Conservation (phyloP, 768 basidiomycete genomes). For the Boletus sensibilis region DNA sequence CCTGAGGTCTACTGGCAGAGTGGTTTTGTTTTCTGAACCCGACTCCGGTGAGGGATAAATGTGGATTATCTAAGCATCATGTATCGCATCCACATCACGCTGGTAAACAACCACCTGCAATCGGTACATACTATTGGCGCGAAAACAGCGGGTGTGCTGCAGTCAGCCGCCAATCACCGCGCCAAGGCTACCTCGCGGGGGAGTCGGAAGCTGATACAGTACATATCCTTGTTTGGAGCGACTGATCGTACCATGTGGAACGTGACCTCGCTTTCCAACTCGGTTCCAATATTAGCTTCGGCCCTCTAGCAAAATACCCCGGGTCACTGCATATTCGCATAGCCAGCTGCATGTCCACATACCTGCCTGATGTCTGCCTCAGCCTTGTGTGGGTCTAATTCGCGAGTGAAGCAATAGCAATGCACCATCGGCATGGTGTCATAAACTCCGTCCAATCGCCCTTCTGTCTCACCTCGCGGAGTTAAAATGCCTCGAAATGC, state of each 20-base stretch:
- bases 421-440: conserved; percentile 83
- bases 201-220: conserved; percentile 87
- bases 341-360: conserved; percentile 28
- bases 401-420: conserved; percentile 94
- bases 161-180: conserved; percentile 5
- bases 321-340: conserved; percentile 7
- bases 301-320: conserved; percentile 56
- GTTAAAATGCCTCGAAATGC: conserved; percentile 77
- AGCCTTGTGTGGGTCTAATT: conserved; percentile 65
- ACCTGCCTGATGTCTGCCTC: conserved; percentile 81
- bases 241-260: conserved; percentile 87
- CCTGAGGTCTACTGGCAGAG: conserved; percentile 9
- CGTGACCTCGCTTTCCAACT: conserved; percentile 47
- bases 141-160: not conserved
- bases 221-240: conserved; percentile 97
- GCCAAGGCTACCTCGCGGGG: conserved; percentile 45
- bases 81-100: conserved; percentile 35
- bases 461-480: conserved; percentile 33
- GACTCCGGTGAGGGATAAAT: conserved; percentile 31
- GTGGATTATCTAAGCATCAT: conserved; percentile 29
- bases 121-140: conserved; percentile 1
- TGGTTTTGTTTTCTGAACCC: conserved; percentile 3
- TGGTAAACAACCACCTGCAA: not conserved
- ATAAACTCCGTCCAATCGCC: conserved; percentile 48
- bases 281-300: conserved; percentile 57